These are phyloP conservation scores for Rubroboletus pulcherrimus DNA, from an alignment of 768 basidiomycete genomes.

Conservation along the genomic window DNA sequence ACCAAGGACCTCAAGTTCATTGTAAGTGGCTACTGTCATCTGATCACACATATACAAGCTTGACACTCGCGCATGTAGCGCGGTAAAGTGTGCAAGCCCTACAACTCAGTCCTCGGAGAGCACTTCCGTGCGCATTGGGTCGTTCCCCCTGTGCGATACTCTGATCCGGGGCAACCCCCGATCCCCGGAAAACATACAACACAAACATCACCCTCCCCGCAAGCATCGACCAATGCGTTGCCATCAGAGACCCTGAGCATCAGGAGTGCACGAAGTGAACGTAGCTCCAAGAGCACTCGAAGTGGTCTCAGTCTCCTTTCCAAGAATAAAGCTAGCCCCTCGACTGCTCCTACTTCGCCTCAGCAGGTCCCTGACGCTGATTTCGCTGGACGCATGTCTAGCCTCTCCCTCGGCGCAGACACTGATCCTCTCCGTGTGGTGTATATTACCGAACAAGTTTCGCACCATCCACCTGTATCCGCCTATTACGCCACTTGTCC, in stretches of 20 bases:
- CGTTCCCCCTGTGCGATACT: conserved; percentile 56
- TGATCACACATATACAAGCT: background rate
- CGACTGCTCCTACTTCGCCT: conserved; percentile 43
- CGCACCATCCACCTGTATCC: conserved; percentile 95
- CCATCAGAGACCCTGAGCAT: conserved; percentile 51
- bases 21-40: conserved; percentile 40
- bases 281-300: conserved; percentile 56
- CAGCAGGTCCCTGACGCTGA: conserved; percentile 38
- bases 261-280: conserved; percentile 44
- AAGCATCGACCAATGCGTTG: conserved; percentile 18
- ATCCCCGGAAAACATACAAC: conserved; percentile 41
- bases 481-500: conserved; percentile 80
- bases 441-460: conserved; percentile 90
- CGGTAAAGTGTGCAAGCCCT: conserved; percentile 91
- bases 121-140: conserved; percentile 90
- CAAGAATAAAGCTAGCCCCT: conserved; percentile 38
- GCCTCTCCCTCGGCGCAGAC: conserved; percentile 48
- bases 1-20: conserved; percentile 94
- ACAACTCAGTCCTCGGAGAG: conserved; percentile 84
- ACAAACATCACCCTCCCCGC: conserved; percentile 24
- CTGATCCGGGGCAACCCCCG: conserved; percentile 44
- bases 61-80: conserved; percentile 44
- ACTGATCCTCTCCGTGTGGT: conserved; percentile 56
- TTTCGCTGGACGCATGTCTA: conserved; percentile 54
- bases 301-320: conserved; percentile 57